phyloP scores from a whole-genome alignment of 2,329 filamentous ascomycete species.

The Ceratocystis huliohia region DNA sequence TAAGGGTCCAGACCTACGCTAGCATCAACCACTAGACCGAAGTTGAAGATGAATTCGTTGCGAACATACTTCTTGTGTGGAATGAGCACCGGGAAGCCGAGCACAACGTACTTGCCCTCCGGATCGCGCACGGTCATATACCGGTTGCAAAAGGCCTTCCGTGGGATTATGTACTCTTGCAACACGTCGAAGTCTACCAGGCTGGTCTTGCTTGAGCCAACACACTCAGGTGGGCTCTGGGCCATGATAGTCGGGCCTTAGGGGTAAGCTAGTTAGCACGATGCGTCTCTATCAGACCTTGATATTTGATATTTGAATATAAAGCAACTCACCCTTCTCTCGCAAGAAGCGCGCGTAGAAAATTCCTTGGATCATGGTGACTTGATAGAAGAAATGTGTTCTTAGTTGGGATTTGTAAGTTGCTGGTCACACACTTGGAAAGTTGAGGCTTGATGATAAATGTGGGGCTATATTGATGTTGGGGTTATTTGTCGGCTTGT shows the following conservation, averaged over 20 bases:
- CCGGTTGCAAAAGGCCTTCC: conserved; percentile 88
- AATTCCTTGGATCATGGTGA: conserved; percentile 53
- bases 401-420: not conserved
- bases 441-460: not conserved
- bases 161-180: conserved; percentile 85
- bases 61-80: conserved; percentile 69
- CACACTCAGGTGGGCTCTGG: conserved; percentile 27
- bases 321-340: conserved; percentile 40
- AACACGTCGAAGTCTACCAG: conserved; percentile 78
- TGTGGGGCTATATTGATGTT: not conserved
- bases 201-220: conserved; percentile 39
- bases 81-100: conserved; percentile 84
- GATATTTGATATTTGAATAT: not conserved
- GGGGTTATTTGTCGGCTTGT: not conserved
- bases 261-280: conserved; percentile 47
- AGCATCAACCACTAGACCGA: conserved; percentile 65
- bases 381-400: conserved; percentile 3
- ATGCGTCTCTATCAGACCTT: not conserved
- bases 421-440: too few relatives aligned
- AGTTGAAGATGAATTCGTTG: conserved; percentile 98
- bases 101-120: conserved; percentile 56
- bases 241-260: conserved; percentile 45
- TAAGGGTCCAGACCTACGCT: conserved; percentile 61
- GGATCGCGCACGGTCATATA: conserved; percentile 68
- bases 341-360: conserved; percentile 59